Evolutionary conservation across 2,329 filamentous ascomycete genomes (phyloP), one percentile per base, ranked within the genome.

Genomic region (Neonectria magnoliae): DNA sequence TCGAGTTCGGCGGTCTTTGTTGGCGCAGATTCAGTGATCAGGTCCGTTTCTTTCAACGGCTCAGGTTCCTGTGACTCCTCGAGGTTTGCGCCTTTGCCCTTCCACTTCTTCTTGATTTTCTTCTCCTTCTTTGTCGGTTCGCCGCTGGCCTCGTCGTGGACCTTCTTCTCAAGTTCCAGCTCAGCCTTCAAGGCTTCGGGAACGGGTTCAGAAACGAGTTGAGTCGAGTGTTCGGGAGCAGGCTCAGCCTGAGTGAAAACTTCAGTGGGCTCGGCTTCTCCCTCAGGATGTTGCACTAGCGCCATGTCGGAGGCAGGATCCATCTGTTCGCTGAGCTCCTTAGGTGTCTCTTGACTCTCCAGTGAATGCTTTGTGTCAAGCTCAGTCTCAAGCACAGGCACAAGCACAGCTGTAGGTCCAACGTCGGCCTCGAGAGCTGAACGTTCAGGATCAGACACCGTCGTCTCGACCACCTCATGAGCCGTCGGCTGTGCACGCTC

Each of bases 21-120:
- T 44, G 27, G n/a, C 9, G 29, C 16, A 36, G 25, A 13, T 50
- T 41, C 41, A 9, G n/a, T n/a, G 31, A 16, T 16, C 14, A 33
- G 1, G 10, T 36, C 36, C 22, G 14, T 27, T 25, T 44, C 31
- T 18, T 44, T 45, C 14, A 20, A 5, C n/a, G 52, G 20, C 31
- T 59, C 47, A n/a, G 13, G 31, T 44, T 48, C 54, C 41, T 22
- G 31, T 22, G 51, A 18, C 2, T 51, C 31, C 10, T 55, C 52
- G 9, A 53, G 20, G 8, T 64, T 64, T 11, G 52, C 29, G 20
- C 25, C 47, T n/a, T 61, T 57, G 20, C 57, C 65, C 60, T 68
- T 67, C 54, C 59, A 62, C 53, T 64, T 70, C 51, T 70, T 67
- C 52, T 54, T 47, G 27, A 50, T 56, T 22, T 52, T 44, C 33